Percentiles rank a stretch among this genome's conserved stretches.
Evolutionary conservation across 768 basidiomycete species (phyloP).

Genomic region (Mycena galericulata): DNA sequence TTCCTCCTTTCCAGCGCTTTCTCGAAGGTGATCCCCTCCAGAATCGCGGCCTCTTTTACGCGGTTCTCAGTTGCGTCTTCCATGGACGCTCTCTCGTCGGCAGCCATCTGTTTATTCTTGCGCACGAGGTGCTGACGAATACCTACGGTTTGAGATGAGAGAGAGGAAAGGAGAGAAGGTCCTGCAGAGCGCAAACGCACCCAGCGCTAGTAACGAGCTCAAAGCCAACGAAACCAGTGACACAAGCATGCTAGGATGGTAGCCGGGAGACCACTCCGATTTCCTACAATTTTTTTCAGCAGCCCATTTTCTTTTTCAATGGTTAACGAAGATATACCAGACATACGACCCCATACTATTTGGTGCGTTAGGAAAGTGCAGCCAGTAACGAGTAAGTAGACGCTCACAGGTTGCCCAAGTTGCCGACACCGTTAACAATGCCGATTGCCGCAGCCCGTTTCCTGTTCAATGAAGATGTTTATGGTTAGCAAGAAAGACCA

Average conservation of each 20-base stretch:
- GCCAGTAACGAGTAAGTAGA: no score
- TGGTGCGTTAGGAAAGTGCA: no score
- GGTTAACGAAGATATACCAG: no score
- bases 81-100: slow-evolving; percentile 56
- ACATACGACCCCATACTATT: slow-evolving; percentile 71
- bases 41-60: slow-evolving; percentile 66
- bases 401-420: slow-evolving; percentile 68
- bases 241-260: slow-evolving; percentile 72
- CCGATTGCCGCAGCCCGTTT: slow-evolving; percentile 70
- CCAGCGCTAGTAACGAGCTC: slow-evolving; percentile 45
- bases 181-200: slow-evolving; percentile 14
- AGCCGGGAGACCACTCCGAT: slow-evolving; percentile 67
- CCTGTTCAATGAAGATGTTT: slow-evolving; percentile 34
- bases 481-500: no score
- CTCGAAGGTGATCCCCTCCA: slow-evolving; percentile 71
- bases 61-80: slow-evolving; percentile 60
- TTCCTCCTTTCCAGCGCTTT: slow-evolving; percentile 67
- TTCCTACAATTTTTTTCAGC: no score
- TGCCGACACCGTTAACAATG: slow-evolving; percentile 69
- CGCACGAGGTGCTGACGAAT: slow-evolving; percentile 61
- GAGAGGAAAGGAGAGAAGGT: no score
- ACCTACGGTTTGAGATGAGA: slow-evolving; percentile 38
- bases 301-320: no score
- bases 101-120: slow-evolving; percentile 61
- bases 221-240: slow-evolving; percentile 38